Evolutionary conservation across 768 basidiomycete genomes (phyloP), one percentile per base, ranked within the genome.

Genomic region (Mycena rebaudengoi): DNA sequence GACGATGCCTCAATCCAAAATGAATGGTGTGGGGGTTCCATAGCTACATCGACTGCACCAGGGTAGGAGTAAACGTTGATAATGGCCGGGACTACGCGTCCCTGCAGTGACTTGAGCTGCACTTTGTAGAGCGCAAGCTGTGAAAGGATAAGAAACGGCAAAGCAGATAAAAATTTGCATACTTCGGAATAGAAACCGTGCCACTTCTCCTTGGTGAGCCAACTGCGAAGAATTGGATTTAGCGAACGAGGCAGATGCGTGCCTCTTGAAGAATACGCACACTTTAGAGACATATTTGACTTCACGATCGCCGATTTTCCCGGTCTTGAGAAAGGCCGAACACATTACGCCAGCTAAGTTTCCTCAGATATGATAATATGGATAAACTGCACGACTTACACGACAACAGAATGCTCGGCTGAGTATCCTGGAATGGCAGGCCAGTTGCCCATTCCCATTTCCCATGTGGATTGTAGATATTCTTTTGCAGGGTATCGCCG

Each of bases 121-220:
- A 69, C 73, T 44, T 83, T 83, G 75, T 85, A 86, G 1, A 89
- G 71, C 5, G 81, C 81, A 25, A 88, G 78, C 88, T 89, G 62
- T 7, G 35, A 59, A 43, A 45, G 32, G 29, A 35, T 56, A 14
- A 54, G 41, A 21, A 20, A 14, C 18, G 20, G 21, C 5, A 37
- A 29, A 10, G 26, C 1, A 30, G 33, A 49, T 28, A 16, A 21
- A 28, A 23, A 21, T 28, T 21, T 16, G 63, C 68, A 25, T 59
- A 85, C 88, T 79, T 90, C 89, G 30, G 88, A 89, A 73, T 88
- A 90, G 71, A 87, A 90, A 0, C 87, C 87, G 29, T 60, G 55
- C 67, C 69, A 72, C 29, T 62, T 52, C 21, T 51, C 45, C 30
- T 57, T 67, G 23, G 61, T 68, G 26, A 49, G 46, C 70, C 70